Conservation (phyloP, 176 grass and related monocot genomes). For the Typha latifolia region DNA sequence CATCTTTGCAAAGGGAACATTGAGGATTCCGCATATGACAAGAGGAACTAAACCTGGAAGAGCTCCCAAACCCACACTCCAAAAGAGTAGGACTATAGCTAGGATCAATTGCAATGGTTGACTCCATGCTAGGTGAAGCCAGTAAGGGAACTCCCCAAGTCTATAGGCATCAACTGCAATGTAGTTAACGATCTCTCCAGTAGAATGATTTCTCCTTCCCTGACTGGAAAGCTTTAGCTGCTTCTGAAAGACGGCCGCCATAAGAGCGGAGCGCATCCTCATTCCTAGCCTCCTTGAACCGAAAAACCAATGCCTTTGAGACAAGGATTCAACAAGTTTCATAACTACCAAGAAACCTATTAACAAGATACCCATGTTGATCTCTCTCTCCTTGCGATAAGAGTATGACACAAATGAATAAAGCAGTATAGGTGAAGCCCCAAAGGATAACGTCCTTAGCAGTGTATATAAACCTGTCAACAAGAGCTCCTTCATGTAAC, state of each 20-base stretch:
- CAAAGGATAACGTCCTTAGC: slow-evolving; percentile 54
- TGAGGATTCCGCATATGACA: slow-evolving; percentile 42
- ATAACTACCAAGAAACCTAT: slow-evolving; percentile 29
- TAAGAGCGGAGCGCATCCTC: slow-evolving; percentile 85
- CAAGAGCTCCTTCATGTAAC: slow-evolving; percentile 49
- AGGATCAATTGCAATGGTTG: slow-evolving; percentile 60
- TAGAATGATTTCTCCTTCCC: slow-evolving; percentile 37
- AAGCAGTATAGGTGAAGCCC: slow-evolving; percentile 37
- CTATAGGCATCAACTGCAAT: slow-evolving; percentile 72
- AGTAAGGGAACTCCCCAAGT: slow-evolving; percentile 80
- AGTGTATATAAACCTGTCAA: slow-evolving; percentile 58
- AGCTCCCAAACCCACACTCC: slow-evolving; percentile 42
- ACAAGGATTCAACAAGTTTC: slow-evolving; percentile 69
- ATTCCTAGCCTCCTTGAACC: slow-evolving; percentile 64
- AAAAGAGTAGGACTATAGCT: slow-evolving; percentile 54
- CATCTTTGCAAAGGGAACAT: slow-evolving; percentile 53
- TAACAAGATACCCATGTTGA: slow-evolving; percentile 24
- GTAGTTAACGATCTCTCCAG: slow-evolving; percentile 73
- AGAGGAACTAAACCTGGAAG: slow-evolving; percentile 43
- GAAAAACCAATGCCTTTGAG: slow-evolving; percentile 87
- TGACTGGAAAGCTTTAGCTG: slow-evolving; percentile 56
- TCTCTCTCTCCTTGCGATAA: slow-evolving; percentile 12
- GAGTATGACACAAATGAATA: slow-evolving; percentile 55
- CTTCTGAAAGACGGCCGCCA: slow-evolving; percentile 68
- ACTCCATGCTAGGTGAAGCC: slow-evolving; percentile 71